Conservation (phyloP, 148 eudicot species). For the Camellia sinensis region DNA sequence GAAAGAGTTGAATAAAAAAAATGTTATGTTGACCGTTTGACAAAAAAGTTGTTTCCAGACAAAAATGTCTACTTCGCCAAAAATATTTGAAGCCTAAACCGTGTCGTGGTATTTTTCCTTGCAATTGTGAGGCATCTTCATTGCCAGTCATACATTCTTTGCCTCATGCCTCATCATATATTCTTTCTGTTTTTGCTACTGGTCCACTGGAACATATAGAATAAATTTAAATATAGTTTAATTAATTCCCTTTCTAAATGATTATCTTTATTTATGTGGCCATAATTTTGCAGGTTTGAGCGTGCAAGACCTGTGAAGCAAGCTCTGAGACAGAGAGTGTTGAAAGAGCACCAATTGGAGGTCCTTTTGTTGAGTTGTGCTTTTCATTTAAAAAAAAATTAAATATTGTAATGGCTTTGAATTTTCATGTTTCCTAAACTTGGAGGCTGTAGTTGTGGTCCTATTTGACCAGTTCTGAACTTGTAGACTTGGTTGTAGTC, state of each 20-base stretch:
- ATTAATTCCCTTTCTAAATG: background rate
- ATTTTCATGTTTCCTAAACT: background rate
- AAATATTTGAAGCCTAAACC: too few relatives aligned
- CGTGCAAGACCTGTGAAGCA: slow-evolving; percentile 27
- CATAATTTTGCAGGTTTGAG: slow-evolving; percentile 24
- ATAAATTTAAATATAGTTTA: background rate
- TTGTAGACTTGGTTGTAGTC: background rate
- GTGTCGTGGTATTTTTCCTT: background rate
- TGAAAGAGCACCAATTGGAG: background rate
- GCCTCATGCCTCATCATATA: too few relatives aligned
- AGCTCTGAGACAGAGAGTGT: background rate
- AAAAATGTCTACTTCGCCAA: too few relatives aligned
- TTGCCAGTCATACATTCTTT: too few relatives aligned
- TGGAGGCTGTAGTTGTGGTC: background rate
- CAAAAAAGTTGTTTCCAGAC: too few relatives aligned
- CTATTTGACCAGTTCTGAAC: background rate
- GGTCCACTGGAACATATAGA: too few relatives aligned
- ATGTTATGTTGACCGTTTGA: too few relatives aligned
- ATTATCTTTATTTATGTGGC: background rate
- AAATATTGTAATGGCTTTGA: background rate
- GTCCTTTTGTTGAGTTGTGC: background rate
- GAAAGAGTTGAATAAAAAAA: too few relatives aligned
- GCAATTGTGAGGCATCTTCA: background rate
- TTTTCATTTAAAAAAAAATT: background rate
- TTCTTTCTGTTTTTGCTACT: too few relatives aligned